A percentile compares a stretch with the other conserved stretches of the same genome.
These are phyloP conservation scores for Prillingera fragicola DNA, from an alignment of 1,284 basidiomycete genomes.

Conservation along the genomic window DNA sequence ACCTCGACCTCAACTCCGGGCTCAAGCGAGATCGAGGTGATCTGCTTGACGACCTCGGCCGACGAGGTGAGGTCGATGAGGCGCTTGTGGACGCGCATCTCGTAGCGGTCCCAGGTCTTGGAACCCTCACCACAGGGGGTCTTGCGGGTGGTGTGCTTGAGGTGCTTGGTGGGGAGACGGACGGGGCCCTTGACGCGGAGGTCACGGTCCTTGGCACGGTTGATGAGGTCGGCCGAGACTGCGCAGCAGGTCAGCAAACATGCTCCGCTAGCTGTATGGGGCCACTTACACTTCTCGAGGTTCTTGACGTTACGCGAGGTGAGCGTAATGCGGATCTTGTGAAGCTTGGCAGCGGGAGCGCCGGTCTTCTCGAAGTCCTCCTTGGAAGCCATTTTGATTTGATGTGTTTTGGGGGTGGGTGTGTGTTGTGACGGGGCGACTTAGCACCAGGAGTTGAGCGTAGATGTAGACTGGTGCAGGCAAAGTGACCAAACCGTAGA, in stretches of 20 bases:
- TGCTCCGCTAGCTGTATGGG: background rate
- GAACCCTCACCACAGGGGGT: constrained; percentile 99
- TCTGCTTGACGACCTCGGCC: constrained; percentile 99
- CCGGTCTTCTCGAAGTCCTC: constrained; percentile 94
- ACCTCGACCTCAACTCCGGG: constrained; percentile 99
- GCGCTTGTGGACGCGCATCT: constrained; percentile 99
- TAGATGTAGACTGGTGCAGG: constrained; percentile 15
- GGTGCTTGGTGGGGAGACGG: constrained; percentile 95
- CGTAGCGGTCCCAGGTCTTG: constrained; percentile 99
- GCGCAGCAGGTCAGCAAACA: constrained; percentile 7
- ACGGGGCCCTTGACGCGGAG: constrained; percentile 99
- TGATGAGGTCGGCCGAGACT: constrained; percentile 96
- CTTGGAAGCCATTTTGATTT: constrained; percentile 86
- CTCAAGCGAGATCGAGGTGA: constrained; percentile 97
- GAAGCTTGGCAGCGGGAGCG: constrained; percentile 81
- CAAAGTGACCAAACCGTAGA: constrained; percentile 23
- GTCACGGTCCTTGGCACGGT: constrained; percentile 99
- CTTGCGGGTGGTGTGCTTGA: constrained; percentile 98
- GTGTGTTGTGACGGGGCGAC: constrained; percentile 14
- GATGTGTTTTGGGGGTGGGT: constrained; percentile 3
- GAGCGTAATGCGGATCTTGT: constrained; percentile 99
- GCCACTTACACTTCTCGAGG: constrained; percentile 87
- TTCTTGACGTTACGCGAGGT: constrained; percentile 97
- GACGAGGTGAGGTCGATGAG: constrained; percentile 98
- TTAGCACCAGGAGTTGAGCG: constrained; percentile 15